Base-by-base conservation (phyloP, 75 land plant species). In the Isoetes taiwanensis region DNA sequence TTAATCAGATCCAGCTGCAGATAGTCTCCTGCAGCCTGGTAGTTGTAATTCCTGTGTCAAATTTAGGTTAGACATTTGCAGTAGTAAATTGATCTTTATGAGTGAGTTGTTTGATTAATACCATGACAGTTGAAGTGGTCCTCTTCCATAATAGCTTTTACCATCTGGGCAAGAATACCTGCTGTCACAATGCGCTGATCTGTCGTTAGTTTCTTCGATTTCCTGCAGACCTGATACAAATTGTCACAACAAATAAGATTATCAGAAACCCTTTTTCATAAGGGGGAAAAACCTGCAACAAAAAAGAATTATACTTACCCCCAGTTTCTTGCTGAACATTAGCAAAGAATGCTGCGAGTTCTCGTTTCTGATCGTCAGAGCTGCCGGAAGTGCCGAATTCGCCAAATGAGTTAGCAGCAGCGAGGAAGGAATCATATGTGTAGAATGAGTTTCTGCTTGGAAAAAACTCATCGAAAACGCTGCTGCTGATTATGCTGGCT, bases 301-400 rank as follows among this genome's bases (percentile, higher is more conserved):
- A n/a, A n/a, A n/a, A n/a, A n/a, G n/a, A n/a, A n/a, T n/a, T n/a
- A n/a, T n/a, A 57, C 77, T 66, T 66, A 79, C 82, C 41, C 52
- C 79, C 82, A 39, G 86, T 78, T 32, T 82, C 86, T 30, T 78
- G 79, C 0, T 71, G 54, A 32, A 67, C 82, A 52, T 78, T 71
- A 0, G 79, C 81, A 41, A 72, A 78, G 64, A 82, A 78, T 17
- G 86, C 85, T 3, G 89, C 89, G 33, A 84, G 43, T 66, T 84
- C 89, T 48, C 76, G 65, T 59, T 78, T 75, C 20, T 64, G 64
- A 0, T 56, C 48, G 4, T 19, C 58, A 8, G 1, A 0, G 34
- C 62, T 62, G 10, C 89, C 82, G 11, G 86, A 67, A 32, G 71
- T 70, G 0, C 58, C 82, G 28, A 84, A 84, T 17, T 50, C 76